These are phyloP conservation scores for Leucocoprinus leucothites DNA, from an alignment of 768 basidiomycete genomes.

Conservation along the genomic window DNA sequence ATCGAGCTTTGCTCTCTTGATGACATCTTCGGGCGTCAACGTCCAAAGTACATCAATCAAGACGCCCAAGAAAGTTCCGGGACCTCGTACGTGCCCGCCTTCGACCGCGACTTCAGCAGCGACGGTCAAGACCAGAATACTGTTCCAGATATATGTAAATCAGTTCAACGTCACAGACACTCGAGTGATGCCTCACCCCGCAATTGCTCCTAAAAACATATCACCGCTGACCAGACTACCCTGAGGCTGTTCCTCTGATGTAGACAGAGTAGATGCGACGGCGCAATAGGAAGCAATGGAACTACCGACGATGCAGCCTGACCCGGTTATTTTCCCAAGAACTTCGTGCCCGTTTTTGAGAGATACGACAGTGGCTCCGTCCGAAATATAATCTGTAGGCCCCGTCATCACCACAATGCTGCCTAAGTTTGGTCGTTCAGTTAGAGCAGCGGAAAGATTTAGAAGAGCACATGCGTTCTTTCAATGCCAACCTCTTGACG, in stretches of 20 bases:
- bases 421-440: conserved; percentile 37
- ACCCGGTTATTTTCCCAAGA: conserved; percentile 83
- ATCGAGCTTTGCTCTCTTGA: conserved; percentile 28
- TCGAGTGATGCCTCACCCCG: conserved; percentile 53
- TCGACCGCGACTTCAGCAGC: conserved; percentile 59
- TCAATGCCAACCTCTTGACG: conserved; percentile 64
- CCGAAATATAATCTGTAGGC: conserved; percentile 76
- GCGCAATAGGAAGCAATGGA: conserved; percentile 80
- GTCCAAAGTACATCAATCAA: conserved; percentile 57
- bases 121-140: conserved; percentile 56
- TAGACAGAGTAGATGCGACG: conserved; percentile 33
- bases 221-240: conserved; percentile 66
- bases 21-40: conserved; percentile 30
- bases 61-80: conserved; percentile 63
- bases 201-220: conserved; percentile 71
- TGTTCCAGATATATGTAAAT: conserved; percentile 20
- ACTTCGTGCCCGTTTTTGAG: conserved; percentile 72
- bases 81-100: conserved; percentile 48
- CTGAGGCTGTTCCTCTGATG: conserved; percentile 29
- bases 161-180: not conserved
- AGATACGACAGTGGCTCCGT: conserved; percentile 67
- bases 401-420: conserved; percentile 84
- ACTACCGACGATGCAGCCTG: conserved; percentile 83
- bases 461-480: conserved; percentile 58
- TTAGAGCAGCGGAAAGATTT: not conserved